Percentiles rank a stretch among this genome's conserved stretches.
Conservation (phyloP, 2,329 filamentous ascomycete species). For the Aspergillus spinulosporus region DNA sequence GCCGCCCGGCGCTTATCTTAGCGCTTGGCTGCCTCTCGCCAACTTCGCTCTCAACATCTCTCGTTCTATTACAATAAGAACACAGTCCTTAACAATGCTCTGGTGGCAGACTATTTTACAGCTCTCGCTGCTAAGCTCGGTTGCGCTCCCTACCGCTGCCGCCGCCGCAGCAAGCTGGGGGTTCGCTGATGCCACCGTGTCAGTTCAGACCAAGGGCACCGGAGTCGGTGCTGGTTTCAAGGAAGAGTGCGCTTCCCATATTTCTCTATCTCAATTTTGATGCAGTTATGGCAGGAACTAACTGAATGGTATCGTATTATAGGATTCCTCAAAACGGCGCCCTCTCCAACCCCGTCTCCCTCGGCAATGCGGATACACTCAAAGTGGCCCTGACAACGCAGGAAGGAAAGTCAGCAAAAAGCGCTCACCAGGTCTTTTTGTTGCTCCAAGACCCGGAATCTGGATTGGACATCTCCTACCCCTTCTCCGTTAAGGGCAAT, state of each 20-base stretch:
- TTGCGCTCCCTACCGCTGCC: constrained; percentile 27
- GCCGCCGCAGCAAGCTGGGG: constrained; percentile 58
- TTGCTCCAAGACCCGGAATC: constrained; percentile 71
- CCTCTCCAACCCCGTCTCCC: constrained; percentile 62
- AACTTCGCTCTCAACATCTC: neutral
- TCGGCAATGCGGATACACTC: constrained; percentile 70
- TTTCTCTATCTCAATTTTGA: neutral
- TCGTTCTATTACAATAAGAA: neutral
- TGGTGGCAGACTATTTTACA: constrained; percentile 37
- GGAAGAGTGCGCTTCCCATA: constrained; percentile 49
- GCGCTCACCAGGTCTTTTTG: constrained; percentile 92
- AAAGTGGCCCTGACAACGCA: constrained; percentile 80
- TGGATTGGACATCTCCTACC: constrained; percentile 83
- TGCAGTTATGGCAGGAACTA: neutral
- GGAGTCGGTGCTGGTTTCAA: constrained; percentile 55
- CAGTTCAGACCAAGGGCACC: constrained; percentile 60
- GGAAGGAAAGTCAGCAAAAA: constrained; percentile 74
- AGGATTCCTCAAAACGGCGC: constrained; percentile 63
- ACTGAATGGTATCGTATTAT: constrained; percentile 4
- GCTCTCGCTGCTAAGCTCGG: constrained; percentile 39
- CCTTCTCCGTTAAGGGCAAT: constrained; percentile 78
- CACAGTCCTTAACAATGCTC: constrained; percentile 33
- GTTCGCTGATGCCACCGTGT: constrained; percentile 64
- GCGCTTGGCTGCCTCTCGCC: constrained; percentile 7
- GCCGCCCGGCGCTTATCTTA: constrained; percentile 27